These are phyloP conservation scores for Durio zibethinus DNA, from an alignment of 345 rosid species.

Conservation along the genomic window DNA sequence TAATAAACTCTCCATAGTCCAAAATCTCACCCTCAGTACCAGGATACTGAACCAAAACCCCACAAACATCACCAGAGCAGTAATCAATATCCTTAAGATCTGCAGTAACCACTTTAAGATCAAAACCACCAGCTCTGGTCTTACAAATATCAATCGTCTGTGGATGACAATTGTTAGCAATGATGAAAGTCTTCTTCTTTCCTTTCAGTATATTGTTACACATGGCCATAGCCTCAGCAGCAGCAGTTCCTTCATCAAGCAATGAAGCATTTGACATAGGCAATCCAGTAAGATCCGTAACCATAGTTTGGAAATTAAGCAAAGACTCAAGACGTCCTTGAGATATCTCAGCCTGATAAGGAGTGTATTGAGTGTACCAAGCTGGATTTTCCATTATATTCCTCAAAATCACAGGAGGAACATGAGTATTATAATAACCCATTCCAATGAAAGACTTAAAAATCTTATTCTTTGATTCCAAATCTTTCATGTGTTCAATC, in stretches of 20 bases:
- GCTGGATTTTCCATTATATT: slow-evolving; percentile 96
- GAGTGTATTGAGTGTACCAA: slow-evolving; percentile 98
- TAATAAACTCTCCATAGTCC: slow-evolving; percentile 82
- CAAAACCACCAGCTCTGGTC: slow-evolving; percentile 90
- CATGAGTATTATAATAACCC: slow-evolving; percentile 89
- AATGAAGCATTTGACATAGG: slow-evolving; percentile 96
- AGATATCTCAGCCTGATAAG: slow-evolving; percentile 96
- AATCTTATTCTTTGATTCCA: slow-evolving; percentile 82
- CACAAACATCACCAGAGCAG: slow-evolving; percentile 82
- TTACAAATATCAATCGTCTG: slow-evolving; percentile 92
- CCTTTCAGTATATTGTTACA: slow-evolving; percentile 86
- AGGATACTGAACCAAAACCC: slow-evolving; percentile 95
- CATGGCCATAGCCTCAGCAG: slow-evolving; percentile 99
- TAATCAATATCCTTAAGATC: slow-evolving; percentile 85
- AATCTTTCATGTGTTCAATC: slow-evolving; percentile 65
- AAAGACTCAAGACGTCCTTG: slow-evolving; percentile 89
- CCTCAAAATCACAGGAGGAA: slow-evolving; percentile 90
- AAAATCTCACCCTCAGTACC: slow-evolving; percentile 91
- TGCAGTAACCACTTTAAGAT: slow-evolving; percentile 58
- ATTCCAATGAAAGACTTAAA: slow-evolving; percentile 86
- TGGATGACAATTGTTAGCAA: slow-evolving; percentile 84
- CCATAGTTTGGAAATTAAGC: slow-evolving; percentile 86
- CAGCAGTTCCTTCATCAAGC: slow-evolving; percentile 96
- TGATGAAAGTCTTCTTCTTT: slow-evolving; percentile 87
- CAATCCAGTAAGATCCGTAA: slow-evolving; percentile 84